phyloP scores from a whole-genome alignment of 139 green algal genomes.

The Parachlorella kessleri region DNA sequence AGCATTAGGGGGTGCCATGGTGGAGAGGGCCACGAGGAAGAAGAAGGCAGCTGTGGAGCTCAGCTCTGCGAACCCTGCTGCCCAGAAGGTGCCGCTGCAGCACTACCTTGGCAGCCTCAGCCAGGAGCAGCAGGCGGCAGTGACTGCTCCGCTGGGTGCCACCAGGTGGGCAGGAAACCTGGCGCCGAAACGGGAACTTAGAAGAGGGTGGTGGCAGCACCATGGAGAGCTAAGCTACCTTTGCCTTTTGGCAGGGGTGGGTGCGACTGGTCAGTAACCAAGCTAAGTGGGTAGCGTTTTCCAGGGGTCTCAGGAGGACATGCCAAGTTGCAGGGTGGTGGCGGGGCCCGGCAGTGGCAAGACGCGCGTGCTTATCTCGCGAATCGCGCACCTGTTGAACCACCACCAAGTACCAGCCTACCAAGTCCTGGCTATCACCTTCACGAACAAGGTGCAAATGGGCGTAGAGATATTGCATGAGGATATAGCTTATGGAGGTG shows the following conservation, averaged over 20 bases:
- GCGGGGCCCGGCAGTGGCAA: conserved; percentile 79
- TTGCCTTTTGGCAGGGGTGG: conserved; percentile 18
- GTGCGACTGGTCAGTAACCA: not conserved
- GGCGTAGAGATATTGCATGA: not conserved
- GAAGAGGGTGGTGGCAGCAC: too few relatives aligned
- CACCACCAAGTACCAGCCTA: conserved; percentile 38
- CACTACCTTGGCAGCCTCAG: too few relatives aligned
- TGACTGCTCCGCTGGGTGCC: conserved; percentile 19
- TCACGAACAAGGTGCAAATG: conserved; percentile 71
- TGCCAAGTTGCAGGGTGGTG: conserved; percentile 11
- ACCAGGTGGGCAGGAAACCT: not conserved
- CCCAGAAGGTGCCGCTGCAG: too few relatives aligned
- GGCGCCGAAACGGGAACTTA: too few relatives aligned
- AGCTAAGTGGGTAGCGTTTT: not conserved
- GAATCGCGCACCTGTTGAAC: conserved; percentile 63
- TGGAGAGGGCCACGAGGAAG: too few relatives aligned
- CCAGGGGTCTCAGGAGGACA: not conserved
- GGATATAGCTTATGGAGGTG: too few relatives aligned
- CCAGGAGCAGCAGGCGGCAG: conserved; percentile 33
- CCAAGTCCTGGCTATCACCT: conserved; percentile 77
- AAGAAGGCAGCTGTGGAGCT: too few relatives aligned
- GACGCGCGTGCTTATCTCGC: conserved; percentile 73
- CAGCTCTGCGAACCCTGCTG: too few relatives aligned
- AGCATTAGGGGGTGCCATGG: too few relatives aligned
- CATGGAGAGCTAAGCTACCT: too few relatives aligned